These are phyloP conservation scores for Eimeria maxima DNA, from an alignment of 169 alveolate species.

Conservation along the genomic window DNA sequence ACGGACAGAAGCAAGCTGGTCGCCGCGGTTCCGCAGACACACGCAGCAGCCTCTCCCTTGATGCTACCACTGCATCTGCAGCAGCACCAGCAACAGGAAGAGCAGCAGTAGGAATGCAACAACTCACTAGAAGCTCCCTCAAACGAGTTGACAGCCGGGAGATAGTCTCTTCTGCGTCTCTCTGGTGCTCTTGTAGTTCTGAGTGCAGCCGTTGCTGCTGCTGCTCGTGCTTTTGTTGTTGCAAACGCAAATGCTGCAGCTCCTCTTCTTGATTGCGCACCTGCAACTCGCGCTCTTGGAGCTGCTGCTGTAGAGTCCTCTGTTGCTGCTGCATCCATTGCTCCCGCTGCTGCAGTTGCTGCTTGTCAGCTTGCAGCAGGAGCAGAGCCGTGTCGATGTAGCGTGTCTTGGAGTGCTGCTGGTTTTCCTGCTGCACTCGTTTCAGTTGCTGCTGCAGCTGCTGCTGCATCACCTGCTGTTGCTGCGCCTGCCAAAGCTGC, in stretches of 20 bases:
- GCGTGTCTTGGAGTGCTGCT: conserved; percentile 55
- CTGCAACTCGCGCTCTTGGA: conserved; percentile 47
- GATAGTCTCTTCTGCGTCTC: conserved; percentile 54
- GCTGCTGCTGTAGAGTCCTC: conserved; percentile 22
- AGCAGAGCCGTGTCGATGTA: conserved; percentile 48
- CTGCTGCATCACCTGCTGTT: conserved; percentile 26
- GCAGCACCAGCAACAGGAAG: conserved; percentile 17
- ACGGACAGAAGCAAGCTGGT: background rate
- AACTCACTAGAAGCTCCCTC: background rate
- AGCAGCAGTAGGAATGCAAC: background rate
- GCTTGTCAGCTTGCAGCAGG: conserved; percentile 69
- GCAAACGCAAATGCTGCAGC: conserved; percentile 55
- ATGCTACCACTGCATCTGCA: background rate
- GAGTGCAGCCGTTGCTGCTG: conserved; percentile 31
- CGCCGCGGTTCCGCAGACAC: background rate
- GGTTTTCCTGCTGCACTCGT: conserved; percentile 23
- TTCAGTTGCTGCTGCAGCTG: conserved; percentile 46
- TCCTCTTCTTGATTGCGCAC: conserved; percentile 23
- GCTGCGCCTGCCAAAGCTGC: conserved; percentile 39
- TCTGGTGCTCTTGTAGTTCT: conserved; percentile 37
- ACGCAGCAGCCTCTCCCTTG: too few relatives aligned
- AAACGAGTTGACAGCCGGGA: conserved; percentile 21
- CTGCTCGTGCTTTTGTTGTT: conserved; percentile 62
- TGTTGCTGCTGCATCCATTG: conserved; percentile 66
- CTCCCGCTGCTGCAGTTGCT: conserved; percentile 64